phyloP scores from a whole-genome alignment of 163 green algal genomes.

The Scenedesmus sp. region DNA sequence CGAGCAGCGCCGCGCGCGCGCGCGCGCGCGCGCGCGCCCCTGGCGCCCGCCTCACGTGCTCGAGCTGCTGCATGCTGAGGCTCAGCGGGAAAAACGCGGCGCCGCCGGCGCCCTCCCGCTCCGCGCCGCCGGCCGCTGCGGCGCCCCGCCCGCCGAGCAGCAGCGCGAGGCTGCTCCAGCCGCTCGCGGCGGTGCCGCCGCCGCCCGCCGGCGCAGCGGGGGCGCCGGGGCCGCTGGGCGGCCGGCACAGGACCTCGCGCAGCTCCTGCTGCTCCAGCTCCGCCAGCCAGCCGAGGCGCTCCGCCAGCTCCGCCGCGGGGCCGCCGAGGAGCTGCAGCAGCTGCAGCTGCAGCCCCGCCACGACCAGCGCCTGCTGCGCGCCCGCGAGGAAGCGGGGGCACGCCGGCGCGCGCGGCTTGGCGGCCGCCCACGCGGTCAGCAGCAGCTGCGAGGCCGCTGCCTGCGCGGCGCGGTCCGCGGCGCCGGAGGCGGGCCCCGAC shows the following conservation, averaged over 20 bases:
- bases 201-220: background rate
- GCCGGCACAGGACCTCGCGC: background rate
- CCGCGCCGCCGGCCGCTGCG: background rate
- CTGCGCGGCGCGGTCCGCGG: background rate
- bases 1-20: too few species aligned
- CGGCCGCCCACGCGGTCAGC: constrained; percentile 12
- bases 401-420: background rate
- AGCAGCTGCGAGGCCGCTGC: constrained; percentile 2
- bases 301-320: background rate
- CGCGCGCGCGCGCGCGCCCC: too few species aligned
- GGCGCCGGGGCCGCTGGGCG: background rate
- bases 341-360: constrained; percentile 41
- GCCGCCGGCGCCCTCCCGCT: too few species aligned
- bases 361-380: background rate
- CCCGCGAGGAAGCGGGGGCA: constrained; percentile 21
- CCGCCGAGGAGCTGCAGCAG: constrained; percentile 26
- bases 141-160: too few species aligned
- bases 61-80: background rate
- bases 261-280: constrained; percentile 22
- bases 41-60: background rate
- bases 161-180: background rate
- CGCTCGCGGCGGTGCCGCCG: too few species aligned
- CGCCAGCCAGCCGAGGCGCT: constrained; percentile 20
- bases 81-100: too few species aligned
- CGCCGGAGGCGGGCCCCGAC: background rate